These are phyloP conservation scores for Microcos paniculata DNA, from an alignment of 345 rosid species.

Conservation along the genomic window DNA sequence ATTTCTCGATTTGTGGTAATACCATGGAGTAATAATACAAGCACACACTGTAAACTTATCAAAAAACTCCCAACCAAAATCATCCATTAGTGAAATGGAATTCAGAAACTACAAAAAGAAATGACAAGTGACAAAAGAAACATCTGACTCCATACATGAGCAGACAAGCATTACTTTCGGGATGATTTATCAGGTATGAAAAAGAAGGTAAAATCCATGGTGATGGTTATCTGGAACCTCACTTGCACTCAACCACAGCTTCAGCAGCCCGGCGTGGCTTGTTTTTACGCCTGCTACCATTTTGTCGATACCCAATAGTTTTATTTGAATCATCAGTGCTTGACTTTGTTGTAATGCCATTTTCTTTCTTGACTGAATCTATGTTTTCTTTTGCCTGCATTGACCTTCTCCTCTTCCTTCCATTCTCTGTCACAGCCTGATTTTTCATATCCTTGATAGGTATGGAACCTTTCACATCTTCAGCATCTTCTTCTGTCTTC, in stretches of 20 bases:
- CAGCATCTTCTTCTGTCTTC: constrained; percentile 43
- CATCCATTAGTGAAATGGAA: constrained; percentile 17
- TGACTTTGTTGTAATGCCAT: constrained; percentile 40
- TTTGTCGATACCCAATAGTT: constrained; percentile 53
- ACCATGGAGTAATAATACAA: constrained; percentile 16
- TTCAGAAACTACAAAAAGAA: constrained; percentile 11
- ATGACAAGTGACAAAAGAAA: constrained; percentile 5
- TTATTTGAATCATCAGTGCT: constrained; percentile 40
- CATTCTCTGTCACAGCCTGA: constrained; percentile 36
- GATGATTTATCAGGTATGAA: background rate
- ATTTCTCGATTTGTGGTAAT: background rate
- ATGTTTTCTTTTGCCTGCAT: constrained; percentile 36
- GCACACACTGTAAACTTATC: background rate
- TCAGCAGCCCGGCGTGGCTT: constrained; percentile 83
- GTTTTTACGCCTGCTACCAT: constrained; percentile 69
- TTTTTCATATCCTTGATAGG: constrained; percentile 39
- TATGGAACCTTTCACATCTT: constrained; percentile 33
- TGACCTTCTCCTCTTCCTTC: constrained; percentile 56
- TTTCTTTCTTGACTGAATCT: constrained; percentile 46
- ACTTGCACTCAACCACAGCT: constrained; percentile 69
- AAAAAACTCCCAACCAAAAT: constrained; percentile 15
- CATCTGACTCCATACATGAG: constrained; percentile 14
- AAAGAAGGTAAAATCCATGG: constrained; percentile 4
- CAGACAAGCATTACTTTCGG: constrained; percentile 2
- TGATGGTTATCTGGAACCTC: constrained; percentile 23